phyloP scores from a whole-genome alignment of 768 basidiomycete species.

The Mycena chlorophos region DNA sequence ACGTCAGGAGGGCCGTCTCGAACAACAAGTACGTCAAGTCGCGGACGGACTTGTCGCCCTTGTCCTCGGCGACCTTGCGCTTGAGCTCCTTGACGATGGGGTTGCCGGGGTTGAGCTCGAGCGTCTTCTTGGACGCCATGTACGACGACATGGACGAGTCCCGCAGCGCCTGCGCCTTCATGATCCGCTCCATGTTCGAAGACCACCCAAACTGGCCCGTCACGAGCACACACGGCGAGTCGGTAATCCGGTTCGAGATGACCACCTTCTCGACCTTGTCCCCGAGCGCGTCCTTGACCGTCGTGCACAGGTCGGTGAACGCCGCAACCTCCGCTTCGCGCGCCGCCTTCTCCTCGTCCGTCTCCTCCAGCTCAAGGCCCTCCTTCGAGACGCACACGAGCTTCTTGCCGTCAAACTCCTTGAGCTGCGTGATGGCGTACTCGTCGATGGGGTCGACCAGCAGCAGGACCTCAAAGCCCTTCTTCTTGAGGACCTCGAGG shows the following conservation, averaged over 20 bases:
- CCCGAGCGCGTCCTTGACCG: slow-evolving; percentile 97
- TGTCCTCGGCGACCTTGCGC: slow-evolving; percentile 94
- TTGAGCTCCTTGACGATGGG: slow-evolving; percentile 95
- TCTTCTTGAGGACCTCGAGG: slow-evolving; percentile 99
- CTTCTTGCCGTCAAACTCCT: slow-evolving; percentile 99
- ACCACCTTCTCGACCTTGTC: slow-evolving; percentile 99
- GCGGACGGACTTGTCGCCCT: slow-evolving; percentile 97
- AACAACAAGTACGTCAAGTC: slow-evolving; percentile 95
- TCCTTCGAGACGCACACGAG: slow-evolving; percentile 98
- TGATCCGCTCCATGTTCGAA: slow-evolving; percentile 99
- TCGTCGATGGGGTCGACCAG: slow-evolving; percentile 99
- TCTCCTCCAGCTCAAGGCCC: slow-evolving; percentile 98
- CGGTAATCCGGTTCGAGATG: slow-evolving; percentile 95
- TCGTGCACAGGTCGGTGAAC: slow-evolving; percentile 86
- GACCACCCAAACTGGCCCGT: slow-evolving; percentile 99
- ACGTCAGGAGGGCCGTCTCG: slow-evolving; percentile 95
- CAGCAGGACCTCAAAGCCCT: slow-evolving; percentile 96
- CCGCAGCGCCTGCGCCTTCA: slow-evolving; percentile 97
- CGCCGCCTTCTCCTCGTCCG: slow-evolving; percentile 91
- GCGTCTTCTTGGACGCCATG: slow-evolving; percentile 98
- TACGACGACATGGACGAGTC: slow-evolving; percentile 98
- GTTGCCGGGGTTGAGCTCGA: slow-evolving; percentile 92
- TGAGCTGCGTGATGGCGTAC: slow-evolving; percentile 97
- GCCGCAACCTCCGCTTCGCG: slow-evolving; percentile 85
- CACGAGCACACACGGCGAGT: slow-evolving; percentile 95